Evolutionary conservation across 2,329 filamentous ascomycete genomes (phyloP).

Genomic region (Pseudogymnoascus sp.): DNA sequence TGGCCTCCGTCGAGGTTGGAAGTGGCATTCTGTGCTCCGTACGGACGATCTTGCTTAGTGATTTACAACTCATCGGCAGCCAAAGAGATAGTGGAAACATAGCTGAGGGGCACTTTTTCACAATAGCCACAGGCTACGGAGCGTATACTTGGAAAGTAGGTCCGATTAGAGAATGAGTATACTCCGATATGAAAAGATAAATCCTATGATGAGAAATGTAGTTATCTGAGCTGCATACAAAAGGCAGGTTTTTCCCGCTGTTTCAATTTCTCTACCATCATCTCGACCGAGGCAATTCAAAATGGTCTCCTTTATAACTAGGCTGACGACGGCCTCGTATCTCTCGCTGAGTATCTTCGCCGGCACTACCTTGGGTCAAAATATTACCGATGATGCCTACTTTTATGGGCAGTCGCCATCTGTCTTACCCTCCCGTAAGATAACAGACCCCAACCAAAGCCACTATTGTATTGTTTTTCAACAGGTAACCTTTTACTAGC

Average conservation of each 20-base stretch:
- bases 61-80: not conserved
- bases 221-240: not conserved
- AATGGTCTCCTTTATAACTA: not conserved
- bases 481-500: not conserved
- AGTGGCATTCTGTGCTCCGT: not conserved
- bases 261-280: not conserved
- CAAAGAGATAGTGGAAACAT: not conserved
- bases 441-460: not conserved
- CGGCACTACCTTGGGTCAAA: conserved; percentile 14
- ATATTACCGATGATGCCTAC: conserved; percentile 27
- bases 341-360: not conserved
- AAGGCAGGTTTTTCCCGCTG: not conserved
- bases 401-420: conserved; percentile 34
- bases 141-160: not conserved
- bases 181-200: not conserved
- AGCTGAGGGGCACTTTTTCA: not conserved
- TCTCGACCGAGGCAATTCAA: not conserved
- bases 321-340: not conserved
- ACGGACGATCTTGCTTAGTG: not conserved
- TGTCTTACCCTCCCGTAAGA: conserved; percentile 30
- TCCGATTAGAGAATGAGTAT: not conserved
- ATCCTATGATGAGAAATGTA: not conserved
- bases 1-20: not conserved
- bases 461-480: not conserved
- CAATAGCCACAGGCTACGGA: not conserved